phyloP scores from a whole-genome alignment of 2,329 filamentous ascomycete genomes.

The Emericellopsis cladophorae region DNA sequence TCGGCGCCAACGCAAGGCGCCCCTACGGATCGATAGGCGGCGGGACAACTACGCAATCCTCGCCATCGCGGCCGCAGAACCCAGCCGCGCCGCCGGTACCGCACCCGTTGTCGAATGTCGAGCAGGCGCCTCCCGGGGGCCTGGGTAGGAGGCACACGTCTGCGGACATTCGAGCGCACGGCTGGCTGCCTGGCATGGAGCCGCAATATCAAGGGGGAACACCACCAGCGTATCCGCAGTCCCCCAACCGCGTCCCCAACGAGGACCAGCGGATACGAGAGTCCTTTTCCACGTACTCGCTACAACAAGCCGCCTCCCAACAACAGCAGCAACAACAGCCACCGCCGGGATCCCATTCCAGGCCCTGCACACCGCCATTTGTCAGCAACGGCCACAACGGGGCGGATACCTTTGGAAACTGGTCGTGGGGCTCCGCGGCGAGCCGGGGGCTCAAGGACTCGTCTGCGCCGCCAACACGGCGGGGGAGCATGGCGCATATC shows the following conservation, averaged over 20 bases:
- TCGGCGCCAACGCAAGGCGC: constrained; percentile 62
- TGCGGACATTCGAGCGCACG: constrained; percentile 85
- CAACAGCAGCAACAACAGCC: constrained; percentile 5
- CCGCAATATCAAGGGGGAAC: constrained; percentile 47
- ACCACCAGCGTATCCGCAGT: constrained; percentile 39
- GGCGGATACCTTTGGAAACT: constrained; percentile 36
- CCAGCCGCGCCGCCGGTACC: constrained; percentile 52
- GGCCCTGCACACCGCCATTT: constrained; percentile 41
- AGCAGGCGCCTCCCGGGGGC: constrained; percentile 44
- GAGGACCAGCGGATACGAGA: constrained; percentile 45
- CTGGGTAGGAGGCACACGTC: constrained; percentile 81
- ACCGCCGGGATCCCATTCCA: constrained; percentile 25
- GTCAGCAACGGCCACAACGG: constrained; percentile 23
- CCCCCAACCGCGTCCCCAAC: constrained; percentile 32
- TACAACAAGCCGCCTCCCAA: constrained; percentile 23
- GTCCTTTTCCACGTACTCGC: constrained; percentile 42
- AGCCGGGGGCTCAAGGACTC: constrained; percentile 37
- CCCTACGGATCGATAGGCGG: constrained; percentile 82
- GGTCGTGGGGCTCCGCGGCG: constrained; percentile 40
- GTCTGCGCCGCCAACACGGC: constrained; percentile 41
- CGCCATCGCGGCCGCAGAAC: constrained; percentile 55
- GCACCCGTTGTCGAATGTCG: constrained; percentile 51
- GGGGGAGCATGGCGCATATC: constrained; percentile 51
- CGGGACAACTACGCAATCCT: constrained; percentile 54
- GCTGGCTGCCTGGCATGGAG: constrained; percentile 54